These are phyloP conservation scores for Candida khao-thaluensis DNA, from an alignment of 805 yeast genomes.

Conservation along the genomic window DNA sequence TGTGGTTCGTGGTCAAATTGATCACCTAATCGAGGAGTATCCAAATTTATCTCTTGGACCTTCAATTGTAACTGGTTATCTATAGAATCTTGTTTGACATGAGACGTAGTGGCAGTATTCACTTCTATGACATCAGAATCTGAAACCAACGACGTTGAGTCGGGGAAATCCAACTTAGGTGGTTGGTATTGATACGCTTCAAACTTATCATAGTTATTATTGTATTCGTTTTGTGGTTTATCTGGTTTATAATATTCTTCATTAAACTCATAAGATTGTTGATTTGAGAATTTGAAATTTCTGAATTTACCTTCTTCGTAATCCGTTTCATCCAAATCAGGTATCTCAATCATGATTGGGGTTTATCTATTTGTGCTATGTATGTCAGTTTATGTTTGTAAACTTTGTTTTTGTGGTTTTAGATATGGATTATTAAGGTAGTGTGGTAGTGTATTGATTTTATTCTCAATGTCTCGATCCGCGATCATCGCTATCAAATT, in stretches of 20 bases:
- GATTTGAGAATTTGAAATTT: slow-evolving; percentile 14
- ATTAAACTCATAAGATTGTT: slow-evolving; percentile 2
- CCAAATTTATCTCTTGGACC: slow-evolving; percentile 8
- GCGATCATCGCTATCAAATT: too few relatives aligned
- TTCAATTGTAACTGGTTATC: slow-evolving; percentile 10
- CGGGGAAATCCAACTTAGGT: not conserved
- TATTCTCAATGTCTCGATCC: too few relatives aligned
- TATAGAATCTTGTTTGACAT: slow-evolving; percentile 9
- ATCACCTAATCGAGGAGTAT: too few relatives aligned
- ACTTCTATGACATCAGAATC: slow-evolving; percentile 14
- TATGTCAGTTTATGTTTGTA: too few relatives aligned
- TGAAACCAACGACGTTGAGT: slow-evolving; percentile 1
- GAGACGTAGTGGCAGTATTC: slow-evolving; percentile 14
- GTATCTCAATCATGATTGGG: slow-evolving; percentile 42
- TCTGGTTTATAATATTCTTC: not conserved
- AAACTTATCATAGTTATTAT: not conserved
- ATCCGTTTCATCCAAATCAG: slow-evolving; percentile 35
- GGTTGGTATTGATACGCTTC: not conserved
- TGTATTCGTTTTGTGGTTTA: not conserved
- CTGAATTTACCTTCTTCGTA: slow-evolving; percentile 2
- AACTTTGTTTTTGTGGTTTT: too few relatives aligned
- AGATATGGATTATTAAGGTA: too few relatives aligned
- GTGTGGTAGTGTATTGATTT: not conserved
- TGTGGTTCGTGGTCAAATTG: too few relatives aligned
- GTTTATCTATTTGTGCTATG: too few relatives aligned